Evolutionary conservation across 1,139 yeast genomes (phyloP).

Genomic region (Blastobotrys indianensis): DNA sequence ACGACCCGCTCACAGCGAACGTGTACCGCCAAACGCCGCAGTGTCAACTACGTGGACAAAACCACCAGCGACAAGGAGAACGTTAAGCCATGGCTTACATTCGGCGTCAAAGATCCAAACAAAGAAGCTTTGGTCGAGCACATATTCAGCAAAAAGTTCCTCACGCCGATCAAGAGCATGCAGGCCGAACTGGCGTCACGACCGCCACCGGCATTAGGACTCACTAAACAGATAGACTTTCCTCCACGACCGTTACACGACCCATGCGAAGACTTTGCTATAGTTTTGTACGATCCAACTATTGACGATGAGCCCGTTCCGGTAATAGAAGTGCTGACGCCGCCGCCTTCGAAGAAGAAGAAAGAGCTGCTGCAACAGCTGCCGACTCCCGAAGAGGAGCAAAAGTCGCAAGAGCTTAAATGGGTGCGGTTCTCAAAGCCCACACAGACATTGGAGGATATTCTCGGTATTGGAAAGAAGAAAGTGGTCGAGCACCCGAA

Average conservation of each 20-base stretch:
- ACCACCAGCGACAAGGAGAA: not conserved
- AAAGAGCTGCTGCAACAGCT: conserved; percentile 7
- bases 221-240: conserved; percentile 57
- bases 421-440: conserved; percentile 10
- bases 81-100: not conserved
- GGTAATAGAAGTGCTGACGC: conserved; percentile 14
- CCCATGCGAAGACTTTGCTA: conserved; percentile 89
- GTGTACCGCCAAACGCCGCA: conserved; percentile 7
- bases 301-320: conserved; percentile 46
- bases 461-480: conserved; percentile 62
- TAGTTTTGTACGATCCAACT: conserved; percentile 92
- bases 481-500: conserved; percentile 40
- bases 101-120: conserved; percentile 6
- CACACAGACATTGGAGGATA: conserved; percentile 62
- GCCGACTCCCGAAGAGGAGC: conserved; percentile 8
- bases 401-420: conserved; percentile 3
- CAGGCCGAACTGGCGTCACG: conserved; percentile 25
- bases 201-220: conserved; percentile 81
- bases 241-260: conserved; percentile 91
- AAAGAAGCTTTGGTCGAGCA: conserved; percentile 19
- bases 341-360: conserved; percentile 7
- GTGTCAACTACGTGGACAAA: conserved; percentile 20
- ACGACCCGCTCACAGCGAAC: conserved; percentile 12
- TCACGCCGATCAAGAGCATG: conserved; percentile 36
- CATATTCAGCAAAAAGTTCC: conserved; percentile 30